phyloP scores from a whole-genome alignment of 179 eudicot genomes.

The Nepenthes alata region DNA sequence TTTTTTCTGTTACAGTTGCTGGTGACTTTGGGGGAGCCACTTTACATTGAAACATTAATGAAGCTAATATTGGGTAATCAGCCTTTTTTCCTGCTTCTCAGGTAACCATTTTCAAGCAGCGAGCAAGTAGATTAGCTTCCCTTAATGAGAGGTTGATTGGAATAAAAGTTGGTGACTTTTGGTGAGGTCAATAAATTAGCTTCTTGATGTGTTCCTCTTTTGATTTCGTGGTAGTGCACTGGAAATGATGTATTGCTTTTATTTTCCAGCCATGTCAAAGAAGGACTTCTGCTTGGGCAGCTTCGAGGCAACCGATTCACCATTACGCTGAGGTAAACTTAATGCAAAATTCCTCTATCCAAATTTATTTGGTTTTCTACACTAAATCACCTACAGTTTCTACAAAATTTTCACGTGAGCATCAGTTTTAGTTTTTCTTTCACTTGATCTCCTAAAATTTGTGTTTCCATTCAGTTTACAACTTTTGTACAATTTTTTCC shows the following conservation, averaged over 20 bases:
- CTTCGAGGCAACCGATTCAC: slow-evolving; percentile 86
- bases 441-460: no score
- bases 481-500: no score
- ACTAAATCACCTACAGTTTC: no score
- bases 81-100: slow-evolving; percentile 16
- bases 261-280: slow-evolving; percentile 64
- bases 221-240: not conserved
- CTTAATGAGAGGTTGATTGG: slow-evolving; percentile 77
- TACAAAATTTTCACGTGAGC: no score
- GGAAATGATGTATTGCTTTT: slow-evolving; percentile 13
- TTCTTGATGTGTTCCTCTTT: slow-evolving; percentile 8
- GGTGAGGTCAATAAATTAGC: slow-evolving; percentile 35
- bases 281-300: slow-evolving; percentile 87
- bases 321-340: slow-evolving; percentile 58
- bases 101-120: slow-evolving; percentile 90
- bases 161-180: slow-evolving; percentile 84
- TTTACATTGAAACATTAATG: not conserved
- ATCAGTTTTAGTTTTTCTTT: no score
- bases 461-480: no score
- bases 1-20: not conserved
- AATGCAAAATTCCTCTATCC: not conserved
- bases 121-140: slow-evolving; percentile 65
- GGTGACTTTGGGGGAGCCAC: no score
- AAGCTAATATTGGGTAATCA: slow-evolving; percentile 1
- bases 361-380: no score